These are phyloP conservation scores for Iberis amara DNA, from an alignment of 441 rosid species.

Conservation along the genomic window DNA sequence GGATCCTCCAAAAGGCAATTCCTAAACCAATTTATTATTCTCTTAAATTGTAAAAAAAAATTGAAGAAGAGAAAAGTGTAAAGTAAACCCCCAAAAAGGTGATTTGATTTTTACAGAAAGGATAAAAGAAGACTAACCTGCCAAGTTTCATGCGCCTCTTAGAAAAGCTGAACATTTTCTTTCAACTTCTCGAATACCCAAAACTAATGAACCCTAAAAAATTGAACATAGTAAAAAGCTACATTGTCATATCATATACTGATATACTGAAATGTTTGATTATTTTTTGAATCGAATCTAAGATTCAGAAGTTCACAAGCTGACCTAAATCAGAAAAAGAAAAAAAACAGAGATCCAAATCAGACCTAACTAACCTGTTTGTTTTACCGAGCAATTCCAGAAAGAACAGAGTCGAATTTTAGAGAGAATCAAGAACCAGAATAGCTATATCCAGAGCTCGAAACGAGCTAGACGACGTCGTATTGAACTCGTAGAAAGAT, in stretches of 20 bases:
- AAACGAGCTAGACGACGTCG: constrained; percentile 23
- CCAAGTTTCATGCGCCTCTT: constrained; percentile 89
- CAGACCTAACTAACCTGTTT: constrained; percentile 15
- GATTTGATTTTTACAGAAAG: constrained; percentile 3
- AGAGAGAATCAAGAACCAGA: constrained; percentile 19
- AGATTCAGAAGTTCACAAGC: constrained; percentile 11
- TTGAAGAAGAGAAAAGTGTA: constrained; percentile 11
- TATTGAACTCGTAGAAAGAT: constrained; percentile 12
- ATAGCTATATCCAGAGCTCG: constrained; percentile 25
- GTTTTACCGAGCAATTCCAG: neutral
- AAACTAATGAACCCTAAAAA: too few relatives aligned
- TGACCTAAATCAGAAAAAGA: constrained; percentile 4
- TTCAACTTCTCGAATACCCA: constrained; percentile 20
- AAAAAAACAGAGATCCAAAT: constrained; percentile 24
- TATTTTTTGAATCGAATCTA: constrained; percentile 14
- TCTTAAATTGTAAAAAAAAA: neutral
- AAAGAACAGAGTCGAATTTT: neutral
- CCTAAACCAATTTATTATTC: neutral
- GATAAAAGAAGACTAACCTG: constrained; percentile 44
- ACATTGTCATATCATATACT: too few relatives aligned
- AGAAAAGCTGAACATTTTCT: constrained; percentile 72
- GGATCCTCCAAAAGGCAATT: constrained; percentile 22
- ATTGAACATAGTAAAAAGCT: constrained; percentile 8
- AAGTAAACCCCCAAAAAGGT: constrained; percentile 23
- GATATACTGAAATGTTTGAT: neutral